Percentiles rank a stretch among this genome's conserved stretches.
phyloP scores from a whole-genome alignment of 257 asterid genomes.

The Solanum virginianum region DNA sequence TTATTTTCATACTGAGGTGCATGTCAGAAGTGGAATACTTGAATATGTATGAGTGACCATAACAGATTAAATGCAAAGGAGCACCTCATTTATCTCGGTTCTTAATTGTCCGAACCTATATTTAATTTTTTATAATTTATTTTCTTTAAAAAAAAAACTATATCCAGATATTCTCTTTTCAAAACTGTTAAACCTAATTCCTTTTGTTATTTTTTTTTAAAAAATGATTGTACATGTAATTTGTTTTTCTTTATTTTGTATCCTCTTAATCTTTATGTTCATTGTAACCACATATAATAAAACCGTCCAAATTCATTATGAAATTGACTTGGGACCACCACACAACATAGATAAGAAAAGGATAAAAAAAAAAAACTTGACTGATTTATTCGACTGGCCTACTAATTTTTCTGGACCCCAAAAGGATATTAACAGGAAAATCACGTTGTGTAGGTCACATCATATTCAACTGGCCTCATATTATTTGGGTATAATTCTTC shows the following conservation, averaged over 20 bases:
- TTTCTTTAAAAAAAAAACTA: background rate
- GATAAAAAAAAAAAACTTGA: background rate
- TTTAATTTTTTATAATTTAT: background rate
- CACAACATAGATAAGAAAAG: too few relatives aligned
- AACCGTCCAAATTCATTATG: background rate
- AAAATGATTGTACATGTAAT: background rate
- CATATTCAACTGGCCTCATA: background rate
- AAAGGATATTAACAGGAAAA: background rate
- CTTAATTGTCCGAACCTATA: background rate
- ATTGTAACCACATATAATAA: background rate
- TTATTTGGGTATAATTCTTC: background rate
- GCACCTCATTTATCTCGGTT: background rate
- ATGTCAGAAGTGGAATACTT: background rate
- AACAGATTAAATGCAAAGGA: background rate
- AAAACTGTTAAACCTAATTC: background rate
- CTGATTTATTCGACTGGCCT: background rate
- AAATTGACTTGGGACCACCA: too few relatives aligned
- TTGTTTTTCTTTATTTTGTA: background rate
- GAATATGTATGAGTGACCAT: background rate
- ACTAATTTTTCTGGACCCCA: background rate
- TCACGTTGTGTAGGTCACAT: background rate
- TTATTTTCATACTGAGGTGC: background rate
- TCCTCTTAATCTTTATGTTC: background rate
- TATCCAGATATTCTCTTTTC: background rate
- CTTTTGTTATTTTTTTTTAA: background rate